Evolutionary conservation across 108 stramenopile genomes (phyloP).

Genomic region (Nitzschia sp.): DNA sequence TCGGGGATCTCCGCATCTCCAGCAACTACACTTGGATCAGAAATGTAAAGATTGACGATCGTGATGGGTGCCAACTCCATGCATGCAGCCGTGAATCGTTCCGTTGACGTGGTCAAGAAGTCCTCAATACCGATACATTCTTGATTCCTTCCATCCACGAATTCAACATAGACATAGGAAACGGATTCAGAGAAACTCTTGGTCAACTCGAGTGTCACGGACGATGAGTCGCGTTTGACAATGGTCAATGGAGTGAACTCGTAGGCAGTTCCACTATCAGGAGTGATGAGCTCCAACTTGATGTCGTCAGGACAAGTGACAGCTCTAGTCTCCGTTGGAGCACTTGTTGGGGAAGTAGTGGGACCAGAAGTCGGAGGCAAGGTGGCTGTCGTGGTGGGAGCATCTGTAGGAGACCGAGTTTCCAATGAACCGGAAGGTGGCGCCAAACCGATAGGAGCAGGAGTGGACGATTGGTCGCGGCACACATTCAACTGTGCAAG

Average conservation of each 20-base stretch:
- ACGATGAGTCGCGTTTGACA: neutral
- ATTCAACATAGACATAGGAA: neutral
- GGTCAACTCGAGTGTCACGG: neutral
- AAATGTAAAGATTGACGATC: slow-evolving; percentile 8
- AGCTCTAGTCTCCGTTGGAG: neutral
- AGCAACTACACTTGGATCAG: neutral
- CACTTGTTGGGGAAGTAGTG: slow-evolving; percentile 1
- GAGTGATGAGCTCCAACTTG: neutral
- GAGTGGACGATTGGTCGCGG: slow-evolving; percentile 3
- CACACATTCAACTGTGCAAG: slow-evolving; percentile 2
- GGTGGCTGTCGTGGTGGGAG: neutral
- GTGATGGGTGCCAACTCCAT: slow-evolving; percentile 4
- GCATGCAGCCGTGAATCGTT: slow-evolving; percentile 4
- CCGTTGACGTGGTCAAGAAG: neutral
- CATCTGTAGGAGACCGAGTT: neutral
- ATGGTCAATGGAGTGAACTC: neutral
- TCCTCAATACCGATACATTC: neutral
- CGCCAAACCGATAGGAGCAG: neutral
- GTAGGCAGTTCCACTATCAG: neutral
- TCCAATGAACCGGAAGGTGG: neutral
- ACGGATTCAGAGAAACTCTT: neutral
- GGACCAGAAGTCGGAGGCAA: neutral
- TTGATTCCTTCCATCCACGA: neutral
- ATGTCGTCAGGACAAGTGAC: neutral
- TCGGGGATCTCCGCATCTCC: slow-evolving; percentile 14